Evolutionary conservation across 2,329 filamentous ascomycete species (phyloP).

Genomic region (Colletotrichum sp.): DNA sequence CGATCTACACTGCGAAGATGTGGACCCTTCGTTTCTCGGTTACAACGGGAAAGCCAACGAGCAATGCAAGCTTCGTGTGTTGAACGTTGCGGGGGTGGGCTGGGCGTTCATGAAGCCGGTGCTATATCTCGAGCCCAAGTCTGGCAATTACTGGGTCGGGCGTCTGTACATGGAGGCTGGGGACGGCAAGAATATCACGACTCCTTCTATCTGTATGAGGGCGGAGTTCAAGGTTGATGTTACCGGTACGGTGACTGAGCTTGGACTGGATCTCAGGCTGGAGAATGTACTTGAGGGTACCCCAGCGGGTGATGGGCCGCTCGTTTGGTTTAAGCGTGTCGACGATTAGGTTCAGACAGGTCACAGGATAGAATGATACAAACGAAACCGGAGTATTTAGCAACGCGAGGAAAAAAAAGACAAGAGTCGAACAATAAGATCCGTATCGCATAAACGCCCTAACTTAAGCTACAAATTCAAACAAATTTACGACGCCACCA

Average conservation of each 20-base stretch:
- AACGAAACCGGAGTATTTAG: not conserved
- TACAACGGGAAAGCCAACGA: not conserved
- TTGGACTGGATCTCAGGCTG: not conserved
- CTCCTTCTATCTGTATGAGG: not conserved
- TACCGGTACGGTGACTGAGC: not conserved
- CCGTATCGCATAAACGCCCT: not conserved
- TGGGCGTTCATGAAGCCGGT: not conserved
- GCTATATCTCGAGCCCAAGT: constrained; percentile 19
- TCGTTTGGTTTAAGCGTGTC: constrained; percentile 3
- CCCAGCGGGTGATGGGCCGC: not conserved
- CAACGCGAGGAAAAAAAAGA: not conserved
- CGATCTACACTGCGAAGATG: constrained; percentile 14
- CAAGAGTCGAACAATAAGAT: not conserved
- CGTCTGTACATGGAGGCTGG: not conserved
- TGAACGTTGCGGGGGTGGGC: not conserved
- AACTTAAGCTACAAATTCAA: not conserved
- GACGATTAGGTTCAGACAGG: not conserved
- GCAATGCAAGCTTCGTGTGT: constrained; percentile 18
- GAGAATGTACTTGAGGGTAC: not conserved
- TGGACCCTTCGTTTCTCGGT: not conserved
- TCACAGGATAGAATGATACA: not conserved
- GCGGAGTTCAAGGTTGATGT: not conserved
- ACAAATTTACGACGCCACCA: not conserved
- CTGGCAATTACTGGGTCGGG: constrained; percentile 24
- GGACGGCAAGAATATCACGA: accelerated